Conservation (phyloP, 192 early-diverging fungal species). For the Linnemannia schmuckeri region DNA sequence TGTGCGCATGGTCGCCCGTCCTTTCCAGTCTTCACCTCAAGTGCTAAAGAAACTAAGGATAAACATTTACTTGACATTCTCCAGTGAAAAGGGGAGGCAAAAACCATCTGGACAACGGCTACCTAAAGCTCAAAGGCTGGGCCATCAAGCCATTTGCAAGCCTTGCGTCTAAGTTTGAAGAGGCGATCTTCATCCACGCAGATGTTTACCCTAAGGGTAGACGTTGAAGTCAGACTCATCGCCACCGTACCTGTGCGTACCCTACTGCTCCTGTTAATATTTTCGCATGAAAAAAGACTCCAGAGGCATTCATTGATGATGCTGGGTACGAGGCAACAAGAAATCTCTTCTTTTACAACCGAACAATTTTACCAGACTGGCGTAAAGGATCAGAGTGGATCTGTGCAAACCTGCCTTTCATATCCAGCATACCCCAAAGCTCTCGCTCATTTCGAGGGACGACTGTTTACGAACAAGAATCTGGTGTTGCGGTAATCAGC, state of each 20-base stretch:
- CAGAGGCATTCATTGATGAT: slow-evolving; percentile 63
- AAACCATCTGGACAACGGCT: slow-evolving; percentile 44
- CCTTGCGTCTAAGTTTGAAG: slow-evolving; percentile 66
- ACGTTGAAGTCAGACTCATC: background rate
- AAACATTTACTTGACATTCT: background rate
- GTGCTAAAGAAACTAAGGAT: no score
- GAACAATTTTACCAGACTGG: slow-evolving; percentile 60
- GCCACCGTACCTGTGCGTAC: no score
- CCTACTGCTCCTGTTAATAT: background rate
- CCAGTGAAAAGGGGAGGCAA: background rate
- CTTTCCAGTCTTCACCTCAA: background rate
- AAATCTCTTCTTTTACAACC: slow-evolving; percentile 69
- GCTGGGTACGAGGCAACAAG: slow-evolving; percentile 57
- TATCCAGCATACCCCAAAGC: slow-evolving; percentile 39
- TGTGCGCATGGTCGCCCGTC: background rate
- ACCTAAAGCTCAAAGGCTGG: slow-evolving; percentile 65
- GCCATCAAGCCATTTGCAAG: slow-evolving; percentile 74
- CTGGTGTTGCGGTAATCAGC: slow-evolving; percentile 68
- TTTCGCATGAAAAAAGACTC: slow-evolving; percentile 37
- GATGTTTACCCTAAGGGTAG: slow-evolving; percentile 68
- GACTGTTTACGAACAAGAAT: slow-evolving; percentile 69
- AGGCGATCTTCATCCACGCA: slow-evolving; percentile 74
- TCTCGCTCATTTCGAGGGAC: slow-evolving; percentile 50
- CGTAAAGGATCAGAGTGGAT: slow-evolving; percentile 58
- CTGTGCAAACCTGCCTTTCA: slow-evolving; percentile 58